These are phyloP conservation scores for Clohesyomyces aquaticus DNA, from an alignment of 495 filamentous ascomycete species.

Conservation along the genomic window DNA sequence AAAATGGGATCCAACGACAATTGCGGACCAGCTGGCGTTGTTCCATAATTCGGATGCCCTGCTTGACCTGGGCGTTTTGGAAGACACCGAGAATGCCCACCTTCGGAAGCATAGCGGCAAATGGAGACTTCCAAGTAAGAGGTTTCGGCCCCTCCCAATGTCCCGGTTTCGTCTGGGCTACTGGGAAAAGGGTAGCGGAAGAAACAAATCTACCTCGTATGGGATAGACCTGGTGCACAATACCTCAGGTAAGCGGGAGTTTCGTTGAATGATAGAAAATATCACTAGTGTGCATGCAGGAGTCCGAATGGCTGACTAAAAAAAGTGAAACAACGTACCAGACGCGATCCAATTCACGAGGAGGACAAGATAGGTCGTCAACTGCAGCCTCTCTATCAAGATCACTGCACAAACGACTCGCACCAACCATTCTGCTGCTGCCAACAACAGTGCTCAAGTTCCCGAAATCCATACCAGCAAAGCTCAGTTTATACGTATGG, in stretches of 20 bases:
- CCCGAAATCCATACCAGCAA: neutral
- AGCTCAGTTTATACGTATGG: neutral
- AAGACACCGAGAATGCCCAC: neutral
- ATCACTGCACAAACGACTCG: neutral
- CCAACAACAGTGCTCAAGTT: neutral
- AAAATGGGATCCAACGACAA: neutral
- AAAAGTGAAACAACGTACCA: no score
- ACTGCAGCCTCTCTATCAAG: neutral
- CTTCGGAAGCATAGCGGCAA: neutral
- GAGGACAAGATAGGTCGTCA: neutral
- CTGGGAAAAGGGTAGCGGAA: neutral
- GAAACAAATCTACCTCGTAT: neutral
- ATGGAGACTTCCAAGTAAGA: no score
- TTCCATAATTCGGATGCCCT: neutral
- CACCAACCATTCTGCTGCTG: neutral
- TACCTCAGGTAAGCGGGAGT: neutral
- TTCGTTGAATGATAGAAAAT: neutral
- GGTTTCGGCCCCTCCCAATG: neutral
- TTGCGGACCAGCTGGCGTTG: neutral
- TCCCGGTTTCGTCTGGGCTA: neutral
- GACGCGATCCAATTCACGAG: neutral
- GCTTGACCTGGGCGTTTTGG: neutral
- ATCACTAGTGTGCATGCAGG: no score
- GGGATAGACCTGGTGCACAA: neutral
- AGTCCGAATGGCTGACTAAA: no score